phyloP scores from a whole-genome alignment of 306 rosid genomes.

The Fragaria vesca region DNA sequence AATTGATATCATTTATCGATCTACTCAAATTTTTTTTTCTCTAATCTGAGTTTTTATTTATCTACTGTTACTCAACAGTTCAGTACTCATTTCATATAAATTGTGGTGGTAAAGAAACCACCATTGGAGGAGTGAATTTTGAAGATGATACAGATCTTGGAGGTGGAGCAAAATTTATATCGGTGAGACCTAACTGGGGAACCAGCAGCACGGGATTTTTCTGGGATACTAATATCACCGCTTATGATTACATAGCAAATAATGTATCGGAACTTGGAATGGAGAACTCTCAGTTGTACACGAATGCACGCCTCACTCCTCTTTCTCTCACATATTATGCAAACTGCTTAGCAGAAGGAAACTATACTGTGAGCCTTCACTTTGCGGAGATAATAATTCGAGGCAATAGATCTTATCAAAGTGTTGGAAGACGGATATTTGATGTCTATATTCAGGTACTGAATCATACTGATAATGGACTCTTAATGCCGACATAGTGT shows the following conservation, averaged over 20 bases:
- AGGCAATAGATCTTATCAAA: constrained; percentile 30
- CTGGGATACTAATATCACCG: constrained; percentile 21
- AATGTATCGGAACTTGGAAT: constrained; percentile 25
- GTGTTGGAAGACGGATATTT: constrained; percentile 59
- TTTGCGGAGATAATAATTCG: no score
- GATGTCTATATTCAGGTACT: constrained; percentile 64
- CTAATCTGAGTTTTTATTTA: neutral
- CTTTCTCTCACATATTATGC: no score
- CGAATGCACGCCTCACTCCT: no score
- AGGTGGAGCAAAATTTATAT: neutral
- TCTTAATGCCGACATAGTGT: neutral
- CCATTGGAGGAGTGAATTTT: constrained; percentile 28
- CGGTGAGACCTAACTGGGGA: constrained; percentile 36
- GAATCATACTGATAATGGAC: neutral
- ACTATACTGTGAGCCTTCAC: no score
- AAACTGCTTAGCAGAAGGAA: no score
- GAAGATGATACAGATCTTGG: constrained; percentile 31
- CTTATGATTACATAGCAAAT: constrained; percentile 28
- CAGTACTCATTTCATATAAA: constrained; percentile 48
- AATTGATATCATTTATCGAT: no score
- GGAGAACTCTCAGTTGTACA: constrained; percentile 26
- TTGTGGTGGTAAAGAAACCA: constrained; percentile 56
- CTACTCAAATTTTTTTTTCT: neutral
- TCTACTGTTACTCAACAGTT: neutral
- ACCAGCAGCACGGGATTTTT: constrained; percentile 51